These are phyloP conservation scores for Xylaria sp. DNA, from an alignment of 2,329 filamentous ascomycete species.

Conservation along the genomic window DNA sequence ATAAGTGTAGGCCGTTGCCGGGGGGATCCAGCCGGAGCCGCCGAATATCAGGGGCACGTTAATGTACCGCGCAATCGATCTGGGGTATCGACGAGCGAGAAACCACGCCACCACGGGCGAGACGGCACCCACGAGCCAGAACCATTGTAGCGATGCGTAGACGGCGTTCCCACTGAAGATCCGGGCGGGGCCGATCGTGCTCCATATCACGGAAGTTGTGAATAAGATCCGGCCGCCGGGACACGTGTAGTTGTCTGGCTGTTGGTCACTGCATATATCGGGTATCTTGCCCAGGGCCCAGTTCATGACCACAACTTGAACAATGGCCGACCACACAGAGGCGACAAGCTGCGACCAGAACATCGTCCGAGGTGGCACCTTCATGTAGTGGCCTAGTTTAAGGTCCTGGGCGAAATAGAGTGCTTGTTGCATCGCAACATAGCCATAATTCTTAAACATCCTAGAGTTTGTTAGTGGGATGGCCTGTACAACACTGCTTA, in stretches of 20 bases:
- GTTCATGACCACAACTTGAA: slow-evolving; percentile 72
- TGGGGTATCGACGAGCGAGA: slow-evolving; percentile 70
- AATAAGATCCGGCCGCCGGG: slow-evolving; percentile 69
- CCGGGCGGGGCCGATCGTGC: slow-evolving; percentile 75
- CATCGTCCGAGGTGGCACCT: slow-evolving; percentile 58
- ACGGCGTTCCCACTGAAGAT: slow-evolving; percentile 73
- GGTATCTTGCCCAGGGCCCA: slow-evolving; percentile 72
- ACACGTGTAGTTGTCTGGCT: slow-evolving; percentile 68
- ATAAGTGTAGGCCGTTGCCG: slow-evolving; percentile 77
- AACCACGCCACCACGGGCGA: slow-evolving; percentile 73
- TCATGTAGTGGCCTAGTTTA: slow-evolving; percentile 73
- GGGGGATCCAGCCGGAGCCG: slow-evolving; percentile 71
- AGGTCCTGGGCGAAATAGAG: slow-evolving; percentile 73
- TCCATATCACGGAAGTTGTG: slow-evolving; percentile 78
- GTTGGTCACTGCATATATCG: slow-evolving; percentile 66
- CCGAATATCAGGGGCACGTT: slow-evolving; percentile 76
- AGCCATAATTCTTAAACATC: slow-evolving; percentile 80
- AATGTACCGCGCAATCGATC: slow-evolving; percentile 71
- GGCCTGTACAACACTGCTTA: neutral
- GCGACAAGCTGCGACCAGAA: slow-evolving; percentile 62
- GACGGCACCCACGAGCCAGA: slow-evolving; percentile 74
- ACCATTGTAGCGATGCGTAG: slow-evolving; percentile 74
- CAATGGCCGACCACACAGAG: slow-evolving; percentile 59
- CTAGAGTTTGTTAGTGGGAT: slow-evolving; percentile 14
- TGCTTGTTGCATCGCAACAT: slow-evolving; percentile 74